phyloP scores from a whole-genome alignment of 2,329 filamentous ascomycete genomes.

The Alternaria novae-zelandiae region DNA sequence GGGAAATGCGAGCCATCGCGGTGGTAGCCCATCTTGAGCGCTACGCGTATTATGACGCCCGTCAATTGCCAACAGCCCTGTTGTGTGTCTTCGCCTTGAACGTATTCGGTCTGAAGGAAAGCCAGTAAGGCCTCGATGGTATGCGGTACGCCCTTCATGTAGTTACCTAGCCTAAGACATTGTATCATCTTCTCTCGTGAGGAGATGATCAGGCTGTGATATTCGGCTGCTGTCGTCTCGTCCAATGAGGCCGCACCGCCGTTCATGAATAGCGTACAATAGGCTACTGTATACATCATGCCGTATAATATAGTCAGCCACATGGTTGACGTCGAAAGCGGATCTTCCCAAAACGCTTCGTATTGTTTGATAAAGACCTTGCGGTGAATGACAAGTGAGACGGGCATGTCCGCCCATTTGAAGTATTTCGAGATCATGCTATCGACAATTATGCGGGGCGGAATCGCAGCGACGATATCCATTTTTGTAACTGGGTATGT shows the following conservation, averaged over 20 bases:
- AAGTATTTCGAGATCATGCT: not conserved
- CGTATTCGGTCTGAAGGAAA: not conserved
- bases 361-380: not conserved
- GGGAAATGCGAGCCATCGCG: not conserved
- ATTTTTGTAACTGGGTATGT: not conserved
- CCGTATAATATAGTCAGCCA: not conserved
- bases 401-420: not conserved
- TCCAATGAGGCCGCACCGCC: not conserved
- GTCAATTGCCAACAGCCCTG: not conserved
- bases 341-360: not conserved
- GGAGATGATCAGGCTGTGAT: not conserved
- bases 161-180: not conserved
- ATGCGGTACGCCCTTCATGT: not conserved
- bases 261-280: not conserved
- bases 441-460: not conserved
- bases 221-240: not conserved
- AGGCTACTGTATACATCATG: not conserved
- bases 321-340: not conserved
- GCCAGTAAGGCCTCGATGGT: not conserved
- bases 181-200: not conserved
- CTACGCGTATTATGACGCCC: not conserved
- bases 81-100: not conserved
- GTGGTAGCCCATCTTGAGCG: not conserved
- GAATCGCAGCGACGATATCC: not conserved
- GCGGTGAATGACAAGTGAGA: not conserved